A percentile compares a stretch with the other conserved stretches of the same genome.
Evolutionary conservation across 1,284 basidiomycete species (phyloP).

Genomic region (Chalciporus sp.): DNA sequence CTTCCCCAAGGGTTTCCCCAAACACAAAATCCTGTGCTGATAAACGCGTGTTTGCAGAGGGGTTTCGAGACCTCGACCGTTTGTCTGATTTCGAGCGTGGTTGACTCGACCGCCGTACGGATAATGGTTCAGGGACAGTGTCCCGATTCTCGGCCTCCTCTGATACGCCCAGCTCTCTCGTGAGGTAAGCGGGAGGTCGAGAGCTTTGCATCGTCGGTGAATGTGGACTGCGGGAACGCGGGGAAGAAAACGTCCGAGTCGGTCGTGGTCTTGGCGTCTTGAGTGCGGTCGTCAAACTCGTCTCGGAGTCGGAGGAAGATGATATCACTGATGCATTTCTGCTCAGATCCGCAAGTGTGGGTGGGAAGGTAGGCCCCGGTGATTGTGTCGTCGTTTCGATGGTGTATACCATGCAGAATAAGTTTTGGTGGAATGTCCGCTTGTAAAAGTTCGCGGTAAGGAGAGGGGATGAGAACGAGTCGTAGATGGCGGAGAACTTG

Average conservation of each 20-base stretch:
- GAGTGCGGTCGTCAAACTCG: conserved; percentile 44
- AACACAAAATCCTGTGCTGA: conserved; percentile 70
- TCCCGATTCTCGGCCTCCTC: conserved; percentile 32
- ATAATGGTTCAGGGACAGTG: conserved; percentile 10
- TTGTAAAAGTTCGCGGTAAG: neutral
- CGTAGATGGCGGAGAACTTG: neutral
- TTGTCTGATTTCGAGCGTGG: conserved; percentile 37
- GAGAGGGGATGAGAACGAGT: neutral
- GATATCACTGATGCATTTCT: conserved; percentile 77
- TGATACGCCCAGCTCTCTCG: conserved; percentile 55
- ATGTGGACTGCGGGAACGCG: conserved; percentile 57
- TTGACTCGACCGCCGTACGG: conserved; percentile 8
- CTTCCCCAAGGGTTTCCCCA: conserved; percentile 72
- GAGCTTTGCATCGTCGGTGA: conserved; percentile 48
- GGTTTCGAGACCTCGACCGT: conserved; percentile 47
- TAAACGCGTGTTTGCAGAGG: conserved; percentile 49
- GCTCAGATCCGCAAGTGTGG: conserved; percentile 64
- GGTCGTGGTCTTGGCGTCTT: conserved; percentile 58
- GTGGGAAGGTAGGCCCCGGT: conserved; percentile 28
- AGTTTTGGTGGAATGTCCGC: neutral
- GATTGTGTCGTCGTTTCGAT: neutral
- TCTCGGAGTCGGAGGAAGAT: conserved; percentile 65
- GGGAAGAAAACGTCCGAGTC: conserved; percentile 66
- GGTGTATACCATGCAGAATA: conserved; percentile 15
- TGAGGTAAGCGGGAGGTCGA: conserved; percentile 55